Base-by-base conservation (phyloP, 1,139 yeast genomes). In the Nadsonia commutata region DNA sequence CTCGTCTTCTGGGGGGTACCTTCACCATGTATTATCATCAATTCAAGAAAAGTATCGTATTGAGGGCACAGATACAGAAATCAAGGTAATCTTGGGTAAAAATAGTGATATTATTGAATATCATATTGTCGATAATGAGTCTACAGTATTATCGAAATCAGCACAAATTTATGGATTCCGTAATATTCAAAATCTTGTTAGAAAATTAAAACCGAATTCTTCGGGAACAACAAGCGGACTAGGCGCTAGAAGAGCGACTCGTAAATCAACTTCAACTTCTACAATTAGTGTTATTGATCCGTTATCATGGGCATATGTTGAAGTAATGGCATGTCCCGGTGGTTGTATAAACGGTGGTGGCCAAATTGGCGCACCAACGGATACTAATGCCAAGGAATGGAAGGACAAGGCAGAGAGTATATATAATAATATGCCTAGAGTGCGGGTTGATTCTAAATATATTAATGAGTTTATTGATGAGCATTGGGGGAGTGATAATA, bases 311-410 rank as follows among this genome's bases (percentile, higher is more conserved):
- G 94, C 85, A 51, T 84, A 82, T 54, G 85, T 90, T 3, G 98
- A 90, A 55, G 82, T 90, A 33, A 88, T 86, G 96, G 98, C 98
- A 1, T 90, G 98, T 59, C 98, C 98, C 2, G 85, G 84, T 36
- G 99, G 98, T 1, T 90, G 98, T 56, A 82, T 88, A 46, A 90
- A 90, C 56, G 99, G 99, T 7, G 97, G 98, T 17, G 99, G 99
- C 0, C 90, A 86, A 55, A 78, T 83, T 36, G 68, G 72, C 18
- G 66, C 72, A 31, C 76, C 82, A 0, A 59, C 50, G 3, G 52
- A 49, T 17, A 45, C 55, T 6, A 48, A 53, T 5, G 44, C 53
- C 5, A 57, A 56, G 46, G 56, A 56, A 31, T 64, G 67, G 68
- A 57, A 55, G 38, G 56, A 48, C n/a, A 52, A 49, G 37, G 45